Conservation (phyloP, 805 yeast species). For the Kodamaea nitidulidarum region DNA sequence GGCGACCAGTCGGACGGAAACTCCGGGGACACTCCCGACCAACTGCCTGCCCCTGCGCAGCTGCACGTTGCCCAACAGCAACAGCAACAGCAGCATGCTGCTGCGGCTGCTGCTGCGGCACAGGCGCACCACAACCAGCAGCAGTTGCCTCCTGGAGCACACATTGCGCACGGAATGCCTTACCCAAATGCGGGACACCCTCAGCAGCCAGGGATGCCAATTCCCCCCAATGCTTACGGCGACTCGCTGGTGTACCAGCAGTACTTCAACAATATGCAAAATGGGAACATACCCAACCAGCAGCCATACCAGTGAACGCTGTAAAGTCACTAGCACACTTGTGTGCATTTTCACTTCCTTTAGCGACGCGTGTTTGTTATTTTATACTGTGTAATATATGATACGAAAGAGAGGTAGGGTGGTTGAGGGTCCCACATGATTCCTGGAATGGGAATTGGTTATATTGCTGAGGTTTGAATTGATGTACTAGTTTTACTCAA, state of each 20-base stretch:
- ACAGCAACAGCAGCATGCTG: conserved; percentile 16
- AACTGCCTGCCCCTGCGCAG: conserved; percentile 32
- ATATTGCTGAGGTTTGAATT: too few relatives aligned
- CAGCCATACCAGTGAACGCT: conserved; percentile 50
- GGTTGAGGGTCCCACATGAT: too few relatives aligned
- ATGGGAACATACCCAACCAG: conserved; percentile 43
- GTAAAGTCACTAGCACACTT: conserved; percentile 2
- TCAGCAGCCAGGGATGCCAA: conserved; percentile 31
- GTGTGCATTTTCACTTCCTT: conserved; percentile 8
- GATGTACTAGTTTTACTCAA: too few relatives aligned
- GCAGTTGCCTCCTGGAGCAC: conserved; percentile 36
- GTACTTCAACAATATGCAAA: conserved; percentile 55
- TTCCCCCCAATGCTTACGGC: conserved; percentile 46
- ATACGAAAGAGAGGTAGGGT: conserved; percentile 2
- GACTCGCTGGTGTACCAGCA: conserved; percentile 61
- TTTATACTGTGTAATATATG: conserved; percentile 10
- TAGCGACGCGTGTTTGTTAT: conserved; percentile 4
- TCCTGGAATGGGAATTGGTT: too few relatives aligned
- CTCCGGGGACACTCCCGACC: conserved; percentile 39
- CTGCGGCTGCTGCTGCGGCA: conserved; percentile 25
- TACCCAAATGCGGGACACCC: conserved; percentile 42
- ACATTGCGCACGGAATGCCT: conserved; percentile 43
- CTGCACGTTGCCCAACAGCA: conserved; percentile 5
- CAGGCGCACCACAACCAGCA: conserved; percentile 31
- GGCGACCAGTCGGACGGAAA: conserved; percentile 48